Base-by-base conservation (phyloP, 305 asterid species). In the Andrographis paniculata region DNA sequence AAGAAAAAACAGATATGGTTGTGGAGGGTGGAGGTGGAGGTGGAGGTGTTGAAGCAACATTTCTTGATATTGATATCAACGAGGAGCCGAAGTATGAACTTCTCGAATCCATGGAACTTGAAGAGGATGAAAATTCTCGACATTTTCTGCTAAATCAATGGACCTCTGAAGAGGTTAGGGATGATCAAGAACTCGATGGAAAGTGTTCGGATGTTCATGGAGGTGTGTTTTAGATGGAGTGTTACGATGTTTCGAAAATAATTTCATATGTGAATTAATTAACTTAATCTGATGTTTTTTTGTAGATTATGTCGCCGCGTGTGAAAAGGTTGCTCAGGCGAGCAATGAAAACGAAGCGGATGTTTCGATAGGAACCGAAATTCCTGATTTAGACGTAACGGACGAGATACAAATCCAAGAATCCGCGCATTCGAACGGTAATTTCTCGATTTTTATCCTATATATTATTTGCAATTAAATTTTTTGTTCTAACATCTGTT, bases 351-450 rank as follows among this genome's bases (percentile, higher is more conserved):
- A 72, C 56, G 99, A 83, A 65, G 79, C 85, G 54, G 94, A 84
- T 52, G 93, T 87, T 66, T 87, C 92, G 42, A 84, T 92, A 56
- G 99, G 95, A 55, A 87, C 93, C 33, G 97, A 87, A 59, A 92
- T 92, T 71, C 95, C 94, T 33, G 95, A 79, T 70, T 62, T 87
- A 62, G 80, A 87, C 61, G 53, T 71, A 42, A 61, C 77, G 45
- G 88, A 77, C 58, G 95, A 84, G 59, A 38, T 80, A 47, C 76
- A 73, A 63, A 62, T 57, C 55, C 66, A 62, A 48, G 80, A 62
- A 27, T 56, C 56, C 46, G 40, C 40, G 47, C 50, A 51, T 55
- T 55, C 78, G 17, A 50, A 42, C 61, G 89, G 99, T 91, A 72
- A 56, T 58, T 35, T 49, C 60, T 23, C n/a, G 42, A 15, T 63